These are phyloP conservation scores for Pyrenophora tritici-repentis DNA, from an alignment of 2,329 filamentous ascomycete species.

Conservation along the genomic window DNA sequence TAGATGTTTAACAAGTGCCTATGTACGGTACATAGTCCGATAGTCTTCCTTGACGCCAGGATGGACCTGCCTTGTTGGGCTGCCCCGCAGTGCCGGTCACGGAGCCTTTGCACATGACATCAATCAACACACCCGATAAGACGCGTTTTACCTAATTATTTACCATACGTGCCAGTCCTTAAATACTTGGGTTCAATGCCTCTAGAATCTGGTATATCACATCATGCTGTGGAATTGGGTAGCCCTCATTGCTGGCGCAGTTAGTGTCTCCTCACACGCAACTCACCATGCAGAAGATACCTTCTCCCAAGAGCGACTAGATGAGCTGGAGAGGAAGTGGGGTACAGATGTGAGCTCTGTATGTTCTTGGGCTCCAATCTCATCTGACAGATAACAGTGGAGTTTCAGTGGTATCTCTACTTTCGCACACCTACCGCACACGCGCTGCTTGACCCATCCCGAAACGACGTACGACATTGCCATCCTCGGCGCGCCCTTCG, in stretches of 20 bases:
- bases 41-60: not conserved
- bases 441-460: conserved; percentile 55
- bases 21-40: not conserved
- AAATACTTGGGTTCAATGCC: conserved; percentile 2
- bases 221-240: conserved; percentile 28
- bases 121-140: conserved; percentile 27
- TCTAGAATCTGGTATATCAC: not conserved
- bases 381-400: too few species aligned
- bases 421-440: conserved; percentile 55
- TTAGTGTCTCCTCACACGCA: conserved; percentile 31
- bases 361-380: too few species aligned
- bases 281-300: conserved; percentile 34
- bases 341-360: too few species aligned
- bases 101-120: conserved; percentile 13
- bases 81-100: conserved; percentile 26
- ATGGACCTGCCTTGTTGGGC: conserved; percentile 28
- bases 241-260: conserved; percentile 20
- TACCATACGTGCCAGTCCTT: conserved; percentile 19
- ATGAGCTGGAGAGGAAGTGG: conserved; percentile 48
- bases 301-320: conserved; percentile 38
- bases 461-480: conserved; percentile 53
- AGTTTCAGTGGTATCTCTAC: conserved; percentile 72
- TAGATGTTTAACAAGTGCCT: not conserved
- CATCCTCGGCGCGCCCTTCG: conserved; percentile 56
- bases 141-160: conserved; percentile 38